Evolutionary conservation across 2,329 filamentous ascomycete genomes (phyloP).

Genomic region (Clarireedia paspali): DNA sequence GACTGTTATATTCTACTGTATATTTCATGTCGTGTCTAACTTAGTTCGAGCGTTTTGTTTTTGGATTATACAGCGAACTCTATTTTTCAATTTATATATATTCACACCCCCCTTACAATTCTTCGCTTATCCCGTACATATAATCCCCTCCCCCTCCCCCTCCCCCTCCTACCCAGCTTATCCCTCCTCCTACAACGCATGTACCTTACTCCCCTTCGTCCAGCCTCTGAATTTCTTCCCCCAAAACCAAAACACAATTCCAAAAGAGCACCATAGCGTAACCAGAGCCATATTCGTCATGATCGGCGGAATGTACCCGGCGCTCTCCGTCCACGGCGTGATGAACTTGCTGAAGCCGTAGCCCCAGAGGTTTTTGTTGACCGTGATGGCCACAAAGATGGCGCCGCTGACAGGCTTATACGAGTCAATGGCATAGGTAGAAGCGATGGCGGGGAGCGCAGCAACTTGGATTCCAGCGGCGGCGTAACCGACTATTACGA

Average conservation of each 20-base stretch:
- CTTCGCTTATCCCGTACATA: too few relatives aligned
- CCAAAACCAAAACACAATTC: conserved; percentile 47
- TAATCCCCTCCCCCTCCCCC: too few relatives aligned
- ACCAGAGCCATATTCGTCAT: conserved; percentile 51
- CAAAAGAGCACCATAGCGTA: conserved; percentile 42
- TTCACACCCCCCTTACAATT: too few relatives aligned
- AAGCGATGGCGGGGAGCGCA: conserved; percentile 48
- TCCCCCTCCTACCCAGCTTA: background rate
- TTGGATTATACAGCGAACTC: too few relatives aligned
- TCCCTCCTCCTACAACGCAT: background rate
- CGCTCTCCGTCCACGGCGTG: conserved; percentile 41
- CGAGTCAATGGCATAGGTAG: conserved; percentile 50
- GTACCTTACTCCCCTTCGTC: background rate
- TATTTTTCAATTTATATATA: too few relatives aligned
- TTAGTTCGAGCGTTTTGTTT: too few relatives aligned
- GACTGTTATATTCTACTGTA: too few relatives aligned
- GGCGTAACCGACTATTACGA: conserved; percentile 51
- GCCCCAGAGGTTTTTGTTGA: conserved; percentile 58
- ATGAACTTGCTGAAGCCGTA: conserved; percentile 52
- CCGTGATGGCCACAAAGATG: conserved; percentile 52
- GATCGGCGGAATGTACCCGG: conserved; percentile 47
- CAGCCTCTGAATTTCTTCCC: conserved; percentile 47
- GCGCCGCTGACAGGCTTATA: conserved; percentile 56
- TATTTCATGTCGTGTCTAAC: too few relatives aligned
- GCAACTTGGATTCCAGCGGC: conserved; percentile 50